Base-by-base conservation (phyloP, 768 basidiomycete species). In the Dioszegia hungarica region DNA sequence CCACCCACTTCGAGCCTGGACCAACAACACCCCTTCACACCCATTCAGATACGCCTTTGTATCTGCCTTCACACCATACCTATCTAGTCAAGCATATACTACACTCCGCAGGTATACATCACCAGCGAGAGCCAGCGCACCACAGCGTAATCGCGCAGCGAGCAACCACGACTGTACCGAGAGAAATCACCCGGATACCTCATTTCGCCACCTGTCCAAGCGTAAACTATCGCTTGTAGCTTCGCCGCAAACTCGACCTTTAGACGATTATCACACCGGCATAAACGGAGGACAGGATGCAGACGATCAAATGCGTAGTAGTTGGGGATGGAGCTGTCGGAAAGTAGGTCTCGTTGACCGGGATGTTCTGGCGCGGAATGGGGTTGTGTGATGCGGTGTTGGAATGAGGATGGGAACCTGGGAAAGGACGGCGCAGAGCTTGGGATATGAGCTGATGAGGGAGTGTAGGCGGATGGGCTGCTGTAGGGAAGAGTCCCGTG, bases 301-400 rank as follows among this genome's bases (percentile, higher is more conserved):
- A 75, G 58, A 73, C 74, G 3, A 76, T 77, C 65, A 77, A 77
- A 61, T 74, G 75, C 62, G 77, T 78, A 24, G 76, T 78, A 22
- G 77, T 79, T 1, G 78, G 78, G 34, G 78, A 79, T 56, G 79
- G 78, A 70, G 78, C 78, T 15, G 79, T 79, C 47, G 79, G 79
- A 63, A 79, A 79, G 77, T 74, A 67, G 59, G 72, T 67, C 28
- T 44, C 46, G 25, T 36, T 47, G 45, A 47, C 8, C 4, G 47
- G 47, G 33, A 36, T 36, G 31, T 34, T 5, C 28, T 25, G 39
- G 20, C 10, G 15, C 15, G 27, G 15, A 36, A 20, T 28, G 22
- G 47, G 47, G 27, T 49, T 34, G 19, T 38, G 49, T 20, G 49
- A 38, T 38, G 22, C 10, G 49, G 14, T 27, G 29, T 47, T 2